These are phyloP conservation scores for Candida bentonensis DNA, from an alignment of 805 yeast species.

Conservation along the genomic window DNA sequence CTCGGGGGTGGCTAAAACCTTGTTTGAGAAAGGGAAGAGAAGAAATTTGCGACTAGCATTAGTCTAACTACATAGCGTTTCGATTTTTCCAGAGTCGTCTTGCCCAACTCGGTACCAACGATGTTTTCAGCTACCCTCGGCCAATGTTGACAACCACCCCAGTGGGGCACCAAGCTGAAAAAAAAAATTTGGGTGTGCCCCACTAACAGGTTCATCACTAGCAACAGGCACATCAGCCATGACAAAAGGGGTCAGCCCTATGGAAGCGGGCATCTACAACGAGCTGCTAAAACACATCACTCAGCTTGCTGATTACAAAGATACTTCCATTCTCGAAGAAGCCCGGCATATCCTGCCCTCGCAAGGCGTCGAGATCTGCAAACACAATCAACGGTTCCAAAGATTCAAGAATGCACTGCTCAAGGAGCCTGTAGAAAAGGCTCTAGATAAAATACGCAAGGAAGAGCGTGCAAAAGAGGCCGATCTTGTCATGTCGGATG, in stretches of 20 bases:
- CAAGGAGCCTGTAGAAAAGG: slow-evolving; percentile 49
- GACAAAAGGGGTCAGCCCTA: neutral
- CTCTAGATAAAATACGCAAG: slow-evolving; percentile 37
- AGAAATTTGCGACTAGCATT: too few species aligned
- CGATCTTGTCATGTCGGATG: slow-evolving; percentile 14
- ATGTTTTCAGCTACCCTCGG: too few species aligned
- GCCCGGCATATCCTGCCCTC: neutral
- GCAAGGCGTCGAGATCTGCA: slow-evolving; percentile 25
- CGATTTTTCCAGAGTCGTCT: too few species aligned
- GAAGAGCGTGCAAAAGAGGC: slow-evolving; percentile 48
- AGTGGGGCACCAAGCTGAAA: too few species aligned
- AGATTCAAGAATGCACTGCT: slow-evolving; percentile 54
- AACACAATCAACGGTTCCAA: slow-evolving; percentile 51
- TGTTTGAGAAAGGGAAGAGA: too few species aligned
- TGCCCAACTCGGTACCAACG: too few species aligned
- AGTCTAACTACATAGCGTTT: too few species aligned
- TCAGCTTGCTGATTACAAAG: neutral
- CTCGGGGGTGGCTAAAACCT: too few species aligned
- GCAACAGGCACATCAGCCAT: too few species aligned
- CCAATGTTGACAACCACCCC: too few species aligned
- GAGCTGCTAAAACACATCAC: neutral
- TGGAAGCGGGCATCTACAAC: neutral
- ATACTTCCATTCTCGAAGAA: neutral
- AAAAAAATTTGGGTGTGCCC: too few species aligned
- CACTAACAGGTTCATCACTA: too few species aligned